These are phyloP conservation scores for Hippophae gyantsensis DNA, from an alignment of 306 rosid genomes.

Conservation along the genomic window DNA sequence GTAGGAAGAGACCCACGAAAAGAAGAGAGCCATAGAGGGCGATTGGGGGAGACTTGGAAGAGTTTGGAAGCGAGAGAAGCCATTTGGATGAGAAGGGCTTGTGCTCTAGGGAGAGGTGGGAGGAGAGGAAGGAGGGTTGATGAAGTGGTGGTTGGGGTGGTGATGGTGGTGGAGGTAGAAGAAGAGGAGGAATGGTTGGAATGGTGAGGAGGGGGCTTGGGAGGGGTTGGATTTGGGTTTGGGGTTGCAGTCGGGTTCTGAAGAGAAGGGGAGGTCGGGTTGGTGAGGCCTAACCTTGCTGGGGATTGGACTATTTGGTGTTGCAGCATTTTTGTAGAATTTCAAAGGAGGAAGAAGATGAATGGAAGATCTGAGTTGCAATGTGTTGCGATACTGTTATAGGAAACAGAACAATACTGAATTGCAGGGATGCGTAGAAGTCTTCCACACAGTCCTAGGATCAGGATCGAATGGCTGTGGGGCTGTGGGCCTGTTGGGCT, in stretches of 20 bases:
- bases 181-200: not conserved
- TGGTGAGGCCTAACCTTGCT: conserved; percentile 71
- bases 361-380: too few species aligned
- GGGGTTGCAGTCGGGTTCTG: conserved; percentile 63
- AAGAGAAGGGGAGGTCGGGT: conserved; percentile 71
- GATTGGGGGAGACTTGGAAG: conserved; percentile 68
- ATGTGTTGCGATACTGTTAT: too few species aligned
- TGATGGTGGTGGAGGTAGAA: not conserved
- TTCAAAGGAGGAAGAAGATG: too few species aligned
- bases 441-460: too few species aligned
- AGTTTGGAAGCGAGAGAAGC: conserved; percentile 56
- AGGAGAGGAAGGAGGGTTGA: conserved; percentile 65
- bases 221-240: conserved; percentile 67
- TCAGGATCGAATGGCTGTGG: too few species aligned
- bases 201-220: not conserved
- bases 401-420: too few species aligned
- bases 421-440: too few species aligned
- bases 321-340: conserved; percentile 44
- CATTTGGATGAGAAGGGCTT: conserved; percentile 79
- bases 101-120: conserved; percentile 84
- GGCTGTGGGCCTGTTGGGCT: too few species aligned
- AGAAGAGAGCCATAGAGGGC: conserved; percentile 57
- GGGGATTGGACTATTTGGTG: conserved; percentile 80
- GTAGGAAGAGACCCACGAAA: conserved; percentile 73
- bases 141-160: conserved; percentile 19